Percentiles rank a stretch among this genome's conserved stretches.
Evolutionary conservation across 208 protist genomes (phyloP).

Genomic region (Acanthamoeba culbertsoni): DNA sequence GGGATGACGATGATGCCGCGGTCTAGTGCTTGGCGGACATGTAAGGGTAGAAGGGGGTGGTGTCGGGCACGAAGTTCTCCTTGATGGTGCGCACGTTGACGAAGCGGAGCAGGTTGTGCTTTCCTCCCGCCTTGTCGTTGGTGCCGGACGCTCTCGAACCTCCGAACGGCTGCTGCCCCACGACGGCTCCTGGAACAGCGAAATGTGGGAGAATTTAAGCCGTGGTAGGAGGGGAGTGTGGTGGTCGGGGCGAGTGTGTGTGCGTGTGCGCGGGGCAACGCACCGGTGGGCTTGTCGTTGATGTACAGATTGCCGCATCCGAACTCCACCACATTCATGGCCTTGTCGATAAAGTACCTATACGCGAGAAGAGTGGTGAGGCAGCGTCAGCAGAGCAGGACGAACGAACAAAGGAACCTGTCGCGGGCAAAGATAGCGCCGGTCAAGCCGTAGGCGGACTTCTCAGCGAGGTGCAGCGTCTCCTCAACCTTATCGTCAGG

Average conservation of each 20-base stretch:
- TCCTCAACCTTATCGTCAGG: constrained; percentile 90
- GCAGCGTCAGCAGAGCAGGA: too few relatives aligned
- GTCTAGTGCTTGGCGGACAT: constrained; percentile 70
- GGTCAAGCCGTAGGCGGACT: constrained; percentile 93
- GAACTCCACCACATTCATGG: constrained; percentile 57
- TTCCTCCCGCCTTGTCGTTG: constrained; percentile 96
- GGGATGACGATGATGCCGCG: too few relatives aligned
- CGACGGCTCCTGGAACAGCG: constrained; percentile 93
- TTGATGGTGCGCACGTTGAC: constrained; percentile 92
- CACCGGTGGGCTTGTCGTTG: constrained; percentile 95
- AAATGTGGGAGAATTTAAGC: too few relatives aligned
- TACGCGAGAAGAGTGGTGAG: constrained; percentile 63
- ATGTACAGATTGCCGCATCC: constrained; percentile 97
- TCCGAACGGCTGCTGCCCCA: constrained; percentile 97
- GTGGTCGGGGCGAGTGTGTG: too few relatives aligned
- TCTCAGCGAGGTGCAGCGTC: constrained; percentile 87
- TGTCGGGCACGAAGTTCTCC: constrained; percentile 91
- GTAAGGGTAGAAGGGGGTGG: constrained; percentile 90
- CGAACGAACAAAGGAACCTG: constrained; percentile 57
- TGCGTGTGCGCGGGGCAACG: not conserved
- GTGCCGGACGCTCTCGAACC: constrained; percentile 87
- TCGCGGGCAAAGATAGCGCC: constrained; percentile 90
- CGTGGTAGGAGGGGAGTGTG: too few relatives aligned
- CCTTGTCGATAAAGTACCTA: constrained; percentile 63
- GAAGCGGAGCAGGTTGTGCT: constrained; percentile 90